Evolutionary conservation across 2,329 filamentous ascomycete genomes (phyloP).

Genomic region (Trichoderma koningii): DNA sequence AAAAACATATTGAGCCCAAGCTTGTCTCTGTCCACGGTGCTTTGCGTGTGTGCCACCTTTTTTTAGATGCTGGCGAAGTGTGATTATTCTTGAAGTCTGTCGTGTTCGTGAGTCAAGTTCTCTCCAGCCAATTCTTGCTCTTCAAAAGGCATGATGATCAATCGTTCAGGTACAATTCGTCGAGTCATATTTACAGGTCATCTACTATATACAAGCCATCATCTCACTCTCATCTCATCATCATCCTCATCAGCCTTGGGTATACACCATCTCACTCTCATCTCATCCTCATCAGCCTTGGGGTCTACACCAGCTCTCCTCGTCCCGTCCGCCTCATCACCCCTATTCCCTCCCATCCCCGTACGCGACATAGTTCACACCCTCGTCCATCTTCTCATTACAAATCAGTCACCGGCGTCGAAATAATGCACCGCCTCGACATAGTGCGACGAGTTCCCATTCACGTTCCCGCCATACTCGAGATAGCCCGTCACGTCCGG

Average conservation of each 20-base stretch:
- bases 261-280: too few species aligned
- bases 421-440: conserved; percentile 27
- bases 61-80: background rate
- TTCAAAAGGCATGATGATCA: too few species aligned
- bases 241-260: too few species aligned
- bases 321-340: background rate
- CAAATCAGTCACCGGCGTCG: background rate
- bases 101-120: background rate
- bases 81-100: background rate
- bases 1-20: conserved; percentile 27
- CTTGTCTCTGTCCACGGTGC: conserved; percentile 24
- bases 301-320: too few species aligned
- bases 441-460: conserved; percentile 41
- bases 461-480: conserved; percentile 48
- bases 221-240: too few species aligned
- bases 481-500: conserved; percentile 47
- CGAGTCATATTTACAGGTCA: too few species aligned
- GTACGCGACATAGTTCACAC: background rate
- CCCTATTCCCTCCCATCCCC: background rate
- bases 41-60: background rate
- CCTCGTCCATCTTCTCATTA: too few species aligned
- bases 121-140: background rate
- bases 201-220: too few species aligned
- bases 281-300: too few species aligned
- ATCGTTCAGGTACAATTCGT: too few species aligned